Evolutionary conservation across 805 yeast genomes (phyloP).

Genomic region (Cyberlindnera amylophila): DNA sequence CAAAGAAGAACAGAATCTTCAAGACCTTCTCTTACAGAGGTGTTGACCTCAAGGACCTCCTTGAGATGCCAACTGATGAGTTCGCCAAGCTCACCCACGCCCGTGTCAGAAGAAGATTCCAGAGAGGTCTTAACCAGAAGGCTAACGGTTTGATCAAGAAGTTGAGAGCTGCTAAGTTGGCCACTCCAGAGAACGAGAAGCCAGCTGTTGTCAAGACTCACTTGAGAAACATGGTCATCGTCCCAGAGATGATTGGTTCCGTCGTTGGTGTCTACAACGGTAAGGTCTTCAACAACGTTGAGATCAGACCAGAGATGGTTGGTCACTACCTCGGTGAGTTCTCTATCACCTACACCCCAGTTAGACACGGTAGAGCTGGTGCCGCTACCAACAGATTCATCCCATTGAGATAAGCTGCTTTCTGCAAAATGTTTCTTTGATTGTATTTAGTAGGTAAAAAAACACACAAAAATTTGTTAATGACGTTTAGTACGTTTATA

Average conservation of each 20-base stretch:
- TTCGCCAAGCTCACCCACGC: conserved; percentile 95
- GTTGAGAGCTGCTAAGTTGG: conserved; percentile 95
- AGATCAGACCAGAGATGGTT: conserved; percentile 98
- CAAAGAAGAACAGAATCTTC: conserved; percentile 84
- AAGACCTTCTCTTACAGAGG: conserved; percentile 98
- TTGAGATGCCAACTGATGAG: conserved; percentile 93
- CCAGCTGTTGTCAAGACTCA: conserved; percentile 98
- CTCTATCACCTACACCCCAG: conserved; percentile 99
- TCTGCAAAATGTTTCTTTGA: conserved; percentile 17
- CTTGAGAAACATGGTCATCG: conserved; percentile 97
- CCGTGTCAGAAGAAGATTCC: conserved; percentile 99
- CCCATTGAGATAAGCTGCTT: conserved; percentile 52
- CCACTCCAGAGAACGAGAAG: conserved; percentile 89
- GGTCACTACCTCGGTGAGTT: conserved; percentile 99
- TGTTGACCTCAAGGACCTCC: conserved; percentile 91
- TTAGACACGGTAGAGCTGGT: conserved; percentile 98
- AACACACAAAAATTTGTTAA: conserved; percentile 18
- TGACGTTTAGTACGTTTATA: conserved; percentile 6
- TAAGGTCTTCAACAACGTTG: conserved; percentile 98
- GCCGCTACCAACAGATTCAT: conserved; percentile 71
- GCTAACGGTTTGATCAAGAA: conserved; percentile 95
- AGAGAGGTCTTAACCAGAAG: conserved; percentile 93
- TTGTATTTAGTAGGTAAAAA: conserved; percentile 21
- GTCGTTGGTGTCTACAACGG: conserved; percentile 99
- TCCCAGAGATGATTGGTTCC: conserved; percentile 99